These are phyloP conservation scores for Isoetes engelmannii DNA, from an alignment of 83 land plant genomes.

Conservation along the genomic window DNA sequence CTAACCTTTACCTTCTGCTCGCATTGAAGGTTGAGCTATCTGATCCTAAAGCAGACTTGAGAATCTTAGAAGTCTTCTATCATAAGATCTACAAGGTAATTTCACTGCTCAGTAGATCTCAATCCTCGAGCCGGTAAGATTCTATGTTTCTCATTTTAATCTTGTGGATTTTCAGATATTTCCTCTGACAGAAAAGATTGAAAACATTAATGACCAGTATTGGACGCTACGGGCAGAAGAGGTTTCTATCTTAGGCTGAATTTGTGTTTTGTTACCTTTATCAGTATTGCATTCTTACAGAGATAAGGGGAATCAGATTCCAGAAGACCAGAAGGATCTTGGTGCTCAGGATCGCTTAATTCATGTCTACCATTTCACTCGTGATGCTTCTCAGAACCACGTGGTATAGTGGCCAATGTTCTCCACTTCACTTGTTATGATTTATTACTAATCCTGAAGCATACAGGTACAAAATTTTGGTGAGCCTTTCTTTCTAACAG, in stretches of 20 bases:
- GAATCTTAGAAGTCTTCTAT: neutral
- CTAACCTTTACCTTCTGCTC: neutral
- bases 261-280: neutral
- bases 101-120: too few relatives aligned
- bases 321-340: neutral
- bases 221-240: neutral
- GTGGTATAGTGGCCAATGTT: constrained; percentile 18
- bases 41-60: neutral
- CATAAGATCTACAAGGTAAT: constrained; percentile 2
- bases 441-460: too few relatives aligned
- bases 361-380: constrained; percentile 44
- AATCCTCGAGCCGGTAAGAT: too few relatives aligned
- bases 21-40: neutral
- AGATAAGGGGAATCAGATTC: neutral
- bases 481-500: constrained; percentile 88
- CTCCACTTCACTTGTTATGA: too few relatives aligned
- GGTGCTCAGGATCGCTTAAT: constrained; percentile 24
- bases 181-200: neutral
- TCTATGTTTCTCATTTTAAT: too few relatives aligned
- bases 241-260: neutral
- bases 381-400: constrained; percentile 40
- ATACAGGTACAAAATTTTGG: constrained; percentile 88
- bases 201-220: neutral
- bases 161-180: neutral
- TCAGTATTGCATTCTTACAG: too few relatives aligned